phyloP scores from a whole-genome alignment of 805 yeast genomes.

The Torulaspora delbrueckii region DNA sequence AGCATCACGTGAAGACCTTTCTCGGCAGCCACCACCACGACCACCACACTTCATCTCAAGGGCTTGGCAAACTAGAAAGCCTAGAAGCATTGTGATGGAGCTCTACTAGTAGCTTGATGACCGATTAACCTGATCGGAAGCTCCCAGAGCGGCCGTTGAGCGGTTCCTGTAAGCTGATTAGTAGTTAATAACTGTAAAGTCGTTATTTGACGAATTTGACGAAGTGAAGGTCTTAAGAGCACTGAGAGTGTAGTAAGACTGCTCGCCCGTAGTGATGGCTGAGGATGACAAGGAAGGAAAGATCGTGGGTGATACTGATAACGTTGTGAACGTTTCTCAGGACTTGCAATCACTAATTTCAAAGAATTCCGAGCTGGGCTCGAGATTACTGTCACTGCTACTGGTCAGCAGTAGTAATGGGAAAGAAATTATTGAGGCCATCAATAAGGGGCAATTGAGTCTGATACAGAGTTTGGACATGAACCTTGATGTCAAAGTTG shows the following conservation, averaged over 20 bases:
- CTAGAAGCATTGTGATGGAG: too few relatives aligned
- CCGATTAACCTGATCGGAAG: background rate
- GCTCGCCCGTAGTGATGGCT: background rate
- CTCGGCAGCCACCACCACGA: background rate
- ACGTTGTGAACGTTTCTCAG: slow-evolving; percentile 9
- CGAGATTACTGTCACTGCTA: slow-evolving; percentile 28
- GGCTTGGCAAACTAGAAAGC: too few relatives aligned
- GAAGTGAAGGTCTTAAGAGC: background rate
- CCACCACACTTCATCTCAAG: slow-evolving; percentile 2
- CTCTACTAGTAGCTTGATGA: background rate
- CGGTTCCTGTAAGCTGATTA: background rate
- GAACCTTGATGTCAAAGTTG: slow-evolving; percentile 7
- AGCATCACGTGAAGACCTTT: background rate
- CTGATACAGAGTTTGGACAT: slow-evolving; percentile 9
- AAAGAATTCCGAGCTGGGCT: slow-evolving; percentile 30
- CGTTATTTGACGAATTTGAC: background rate
- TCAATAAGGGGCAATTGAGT: slow-evolving; percentile 20
- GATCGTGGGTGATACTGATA: background rate
- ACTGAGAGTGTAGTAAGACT: background rate
- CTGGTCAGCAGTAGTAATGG: slow-evolving; percentile 31
- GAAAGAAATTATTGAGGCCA: slow-evolving; percentile 28
- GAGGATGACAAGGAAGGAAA: slow-evolving; percentile 1
- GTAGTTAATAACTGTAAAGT: too few relatives aligned
- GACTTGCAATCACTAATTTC: slow-evolving; percentile 23
- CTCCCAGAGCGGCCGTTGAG: background rate